These are phyloP conservation scores for Aspergillus uvarum DNA, from an alignment of 2,329 filamentous ascomycete genomes.

Conservation along the genomic window DNA sequence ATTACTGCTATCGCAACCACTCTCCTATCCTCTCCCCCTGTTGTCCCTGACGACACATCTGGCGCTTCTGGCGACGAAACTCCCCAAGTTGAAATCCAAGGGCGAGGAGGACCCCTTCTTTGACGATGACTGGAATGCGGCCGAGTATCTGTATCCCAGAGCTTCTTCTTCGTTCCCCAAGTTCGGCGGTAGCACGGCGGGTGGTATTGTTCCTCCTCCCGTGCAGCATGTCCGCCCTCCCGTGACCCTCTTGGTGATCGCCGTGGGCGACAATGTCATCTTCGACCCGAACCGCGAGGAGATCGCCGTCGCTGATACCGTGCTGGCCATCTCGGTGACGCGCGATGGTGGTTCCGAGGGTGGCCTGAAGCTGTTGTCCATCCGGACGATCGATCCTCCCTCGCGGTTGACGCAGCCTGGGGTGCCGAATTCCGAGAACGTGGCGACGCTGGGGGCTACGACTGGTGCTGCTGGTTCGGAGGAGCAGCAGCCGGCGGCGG, in stretches of 20 bases:
- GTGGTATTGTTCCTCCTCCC: slow-evolving; percentile 22
- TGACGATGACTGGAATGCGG: slow-evolving; percentile 93
- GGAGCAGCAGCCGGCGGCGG: slow-evolving; percentile 38
- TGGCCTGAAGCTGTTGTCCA: slow-evolving; percentile 62
- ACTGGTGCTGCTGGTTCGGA: slow-evolving; percentile 28
- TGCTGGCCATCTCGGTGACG: slow-evolving; percentile 79
- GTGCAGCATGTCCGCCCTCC: slow-evolving; percentile 62
- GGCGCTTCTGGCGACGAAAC: slow-evolving; percentile 80
- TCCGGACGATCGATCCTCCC: slow-evolving; percentile 73
- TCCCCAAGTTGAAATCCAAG: slow-evolving; percentile 83
- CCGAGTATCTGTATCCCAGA: slow-evolving; percentile 71
- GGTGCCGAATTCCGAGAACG: slow-evolving; percentile 63
- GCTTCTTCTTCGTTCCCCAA: slow-evolving; percentile 3
- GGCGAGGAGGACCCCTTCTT: slow-evolving; percentile 95
- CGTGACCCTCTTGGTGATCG: slow-evolving; percentile 85
- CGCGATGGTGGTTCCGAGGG: slow-evolving; percentile 33
- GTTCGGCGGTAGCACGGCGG: slow-evolving; percentile 1
- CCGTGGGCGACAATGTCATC: slow-evolving; percentile 82
- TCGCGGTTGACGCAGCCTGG: slow-evolving; percentile 71
- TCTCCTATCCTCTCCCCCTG: slow-evolving; percentile 89
- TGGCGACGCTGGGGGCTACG: slow-evolving; percentile 48
- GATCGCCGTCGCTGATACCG: slow-evolving; percentile 85
- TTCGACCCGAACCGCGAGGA: slow-evolving; percentile 93
- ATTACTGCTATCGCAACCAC: slow-evolving; percentile 84
- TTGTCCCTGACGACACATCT: slow-evolving; percentile 92